These are phyloP conservation scores for Persicaria maculosa DNA, from an alignment of 148 eudicot species.

Conservation along the genomic window DNA sequence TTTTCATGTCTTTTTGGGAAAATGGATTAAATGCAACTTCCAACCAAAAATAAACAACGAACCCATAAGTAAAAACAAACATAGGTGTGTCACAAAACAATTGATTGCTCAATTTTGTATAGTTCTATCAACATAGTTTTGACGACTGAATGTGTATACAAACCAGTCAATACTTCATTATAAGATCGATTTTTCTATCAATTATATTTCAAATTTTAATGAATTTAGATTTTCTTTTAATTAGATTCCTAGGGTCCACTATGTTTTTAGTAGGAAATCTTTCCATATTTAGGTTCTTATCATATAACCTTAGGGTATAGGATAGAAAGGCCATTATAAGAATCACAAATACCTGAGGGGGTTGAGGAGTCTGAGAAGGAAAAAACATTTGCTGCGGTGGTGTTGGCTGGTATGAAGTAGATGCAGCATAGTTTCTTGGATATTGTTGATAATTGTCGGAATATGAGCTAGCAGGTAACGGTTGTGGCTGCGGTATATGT, in stretches of 20 bases:
- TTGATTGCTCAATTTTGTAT: not conserved
- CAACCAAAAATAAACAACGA: too few species aligned
- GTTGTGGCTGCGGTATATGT: conserved; percentile 26
- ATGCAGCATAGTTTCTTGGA: conserved; percentile 36
- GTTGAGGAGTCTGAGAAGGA: conserved; percentile 58
- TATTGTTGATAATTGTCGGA: conserved; percentile 49
- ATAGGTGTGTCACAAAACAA: not conserved
- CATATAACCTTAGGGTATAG: too few species aligned
- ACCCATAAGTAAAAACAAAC: not conserved
- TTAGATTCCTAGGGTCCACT: too few species aligned
- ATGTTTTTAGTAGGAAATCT: too few species aligned
- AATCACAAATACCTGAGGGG: conserved; percentile 40
- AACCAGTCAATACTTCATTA: not conserved
- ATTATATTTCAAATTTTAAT: too few species aligned
- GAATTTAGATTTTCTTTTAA: too few species aligned
- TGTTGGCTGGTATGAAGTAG: conserved; percentile 48
- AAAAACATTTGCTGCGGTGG: conserved; percentile 49
- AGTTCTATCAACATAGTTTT: not conserved
- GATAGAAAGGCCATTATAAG: not conserved
- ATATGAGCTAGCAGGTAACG: conserved; percentile 29
- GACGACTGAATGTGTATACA: not conserved
- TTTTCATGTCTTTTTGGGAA: too few species aligned
- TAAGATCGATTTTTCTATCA: not conserved
- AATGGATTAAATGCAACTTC: too few species aligned
- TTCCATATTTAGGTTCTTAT: too few species aligned